phyloP scores from a whole-genome alignment of 495 filamentous ascomycete species.

The Penicillium paradoxum region DNA sequence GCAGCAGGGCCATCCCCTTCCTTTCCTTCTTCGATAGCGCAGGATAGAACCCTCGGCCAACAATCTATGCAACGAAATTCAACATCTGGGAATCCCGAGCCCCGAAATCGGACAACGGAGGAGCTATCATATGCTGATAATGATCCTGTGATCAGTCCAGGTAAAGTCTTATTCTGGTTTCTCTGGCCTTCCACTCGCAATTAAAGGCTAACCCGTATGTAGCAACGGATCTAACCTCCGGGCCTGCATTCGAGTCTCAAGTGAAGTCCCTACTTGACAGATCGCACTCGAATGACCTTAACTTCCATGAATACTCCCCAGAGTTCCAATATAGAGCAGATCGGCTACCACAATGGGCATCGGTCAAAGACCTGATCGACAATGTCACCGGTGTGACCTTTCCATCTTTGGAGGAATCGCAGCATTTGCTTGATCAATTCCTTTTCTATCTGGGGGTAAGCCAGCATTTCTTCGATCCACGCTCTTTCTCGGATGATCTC shows the following conservation, averaged over 20 bases:
- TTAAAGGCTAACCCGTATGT: neutral
- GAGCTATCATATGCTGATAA: slow-evolving; percentile 3
- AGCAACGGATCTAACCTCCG: slow-evolving; percentile 21
- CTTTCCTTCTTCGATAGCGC: neutral
- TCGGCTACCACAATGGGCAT: slow-evolving; percentile 4
- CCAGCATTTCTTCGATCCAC: slow-evolving; percentile 23
- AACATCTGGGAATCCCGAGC: neutral
- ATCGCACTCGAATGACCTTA: neutral
- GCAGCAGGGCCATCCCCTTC: neutral
- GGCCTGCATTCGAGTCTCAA: slow-evolving; percentile 24
- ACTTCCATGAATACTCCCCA: neutral
- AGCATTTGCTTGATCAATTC: slow-evolving; percentile 22
- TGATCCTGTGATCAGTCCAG: slow-evolving; percentile 13
- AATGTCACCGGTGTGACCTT: slow-evolving; percentile 2
- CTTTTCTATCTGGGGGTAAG: slow-evolving; percentile 23
- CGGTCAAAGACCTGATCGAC: slow-evolving; percentile 4
- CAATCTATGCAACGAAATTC: neutral
- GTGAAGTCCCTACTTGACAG: slow-evolving; percentile 17
- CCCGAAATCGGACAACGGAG: neutral
- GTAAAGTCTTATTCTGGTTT: neutral
- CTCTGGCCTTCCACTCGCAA: too few species aligned
- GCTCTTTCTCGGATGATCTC: slow-evolving; percentile 18
- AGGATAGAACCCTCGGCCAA: neutral
- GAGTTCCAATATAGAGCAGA: neutral
- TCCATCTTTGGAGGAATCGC: slow-evolving; percentile 16